Evolutionary conservation across 192 early-diverging fungal genomes (phyloP), one percentile per base, ranked within the genome.

Genomic region (Bifiguratus adelaidae): DNA sequence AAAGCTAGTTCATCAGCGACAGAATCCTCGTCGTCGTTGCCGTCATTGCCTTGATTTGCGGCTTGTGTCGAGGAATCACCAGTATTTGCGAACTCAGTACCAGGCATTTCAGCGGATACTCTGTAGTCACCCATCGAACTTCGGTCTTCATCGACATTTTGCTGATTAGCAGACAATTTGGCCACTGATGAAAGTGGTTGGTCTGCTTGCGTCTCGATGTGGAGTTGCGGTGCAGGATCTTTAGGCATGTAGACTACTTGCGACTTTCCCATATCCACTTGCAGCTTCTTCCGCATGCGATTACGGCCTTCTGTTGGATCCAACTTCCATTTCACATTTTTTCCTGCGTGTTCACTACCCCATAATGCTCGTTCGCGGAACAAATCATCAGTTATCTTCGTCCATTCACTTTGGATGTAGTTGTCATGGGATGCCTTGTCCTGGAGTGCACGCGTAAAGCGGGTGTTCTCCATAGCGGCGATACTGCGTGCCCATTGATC

Each of bases 351-450:
- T 35, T 74, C 63, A 22, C 61, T 54, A 11, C 76, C 74, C 80
- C 78, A 80, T 15, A 84, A 61, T 2, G 80, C 77, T 12, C 76
- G 65, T 46, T 82, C 81, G 7, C 72, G 48, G 25, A 67, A 67
- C 0, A 84, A 50, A 38, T 73, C 69, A 1, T 49, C 58, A 4
- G 72, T 59, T 7, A 77, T 56, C 21, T 68, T 68, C 16, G 58
- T 56, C 82, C 82, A 84, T 41, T 82, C 77, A 37, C 63, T 67
- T 26, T 64, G 54, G 19, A 82, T 65, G 55, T 68, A 77, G 27
- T 65, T 65, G n/a, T 73, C 70, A 47, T 72, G 73, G 4, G 67
- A 68, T 34, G 67, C 61, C 42, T 70, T 67, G 36, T 85, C 80
- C 49, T 78, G 78, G 13, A 71, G 50, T 1, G 71, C 73, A 41